These are phyloP conservation scores for Acidiella bohemica DNA, from an alignment of 495 filamentous ascomycete genomes.

Conservation along the genomic window DNA sequence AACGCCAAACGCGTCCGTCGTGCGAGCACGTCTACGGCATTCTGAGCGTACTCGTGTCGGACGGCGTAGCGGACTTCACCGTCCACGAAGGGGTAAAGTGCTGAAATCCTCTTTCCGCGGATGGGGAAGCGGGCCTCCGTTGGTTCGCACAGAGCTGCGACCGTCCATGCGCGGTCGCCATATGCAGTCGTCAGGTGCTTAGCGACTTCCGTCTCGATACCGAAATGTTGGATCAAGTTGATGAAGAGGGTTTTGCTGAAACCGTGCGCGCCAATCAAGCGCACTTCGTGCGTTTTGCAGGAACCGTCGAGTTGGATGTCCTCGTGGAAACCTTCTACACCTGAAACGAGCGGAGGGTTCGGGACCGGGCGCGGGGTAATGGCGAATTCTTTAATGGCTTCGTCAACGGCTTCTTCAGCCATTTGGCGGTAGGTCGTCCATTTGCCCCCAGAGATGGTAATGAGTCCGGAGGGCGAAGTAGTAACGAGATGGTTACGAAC, in stretches of 20 bases:
- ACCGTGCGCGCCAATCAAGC: slow-evolving; percentile 85
- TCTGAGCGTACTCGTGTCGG: slow-evolving; percentile 86
- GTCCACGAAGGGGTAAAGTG: slow-evolving; percentile 89
- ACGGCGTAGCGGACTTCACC: slow-evolving; percentile 88
- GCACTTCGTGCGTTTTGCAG: slow-evolving; percentile 85
- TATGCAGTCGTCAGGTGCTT: slow-evolving; percentile 82
- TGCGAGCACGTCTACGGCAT: slow-evolving; percentile 80
- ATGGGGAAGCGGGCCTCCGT: slow-evolving; percentile 80
- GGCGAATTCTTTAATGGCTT: slow-evolving; percentile 64
- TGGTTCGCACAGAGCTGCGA: slow-evolving; percentile 68
- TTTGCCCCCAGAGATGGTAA: slow-evolving; percentile 95
- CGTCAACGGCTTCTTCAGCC: slow-evolving; percentile 93
- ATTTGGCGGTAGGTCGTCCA: slow-evolving; percentile 99
- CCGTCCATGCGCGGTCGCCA: slow-evolving; percentile 91
- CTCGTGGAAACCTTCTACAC: slow-evolving; percentile 36
- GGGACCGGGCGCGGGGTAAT: slow-evolving; percentile 48
- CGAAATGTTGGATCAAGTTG: slow-evolving; percentile 94
- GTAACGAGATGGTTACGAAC: slow-evolving; percentile 93
- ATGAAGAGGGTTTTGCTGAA: slow-evolving; percentile 95
- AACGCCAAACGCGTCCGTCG: slow-evolving; percentile 81
- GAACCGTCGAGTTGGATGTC: slow-evolving; percentile 63
- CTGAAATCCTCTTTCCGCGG: slow-evolving; percentile 65
- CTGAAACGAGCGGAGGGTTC: slow-evolving; percentile 59
- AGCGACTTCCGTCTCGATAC: slow-evolving; percentile 88
- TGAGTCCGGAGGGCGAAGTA: slow-evolving; percentile 67